These are phyloP conservation scores for Rhodotorula sp. DNA, from an alignment of 1,284 basidiomycete genomes.

Conservation along the genomic window DNA sequence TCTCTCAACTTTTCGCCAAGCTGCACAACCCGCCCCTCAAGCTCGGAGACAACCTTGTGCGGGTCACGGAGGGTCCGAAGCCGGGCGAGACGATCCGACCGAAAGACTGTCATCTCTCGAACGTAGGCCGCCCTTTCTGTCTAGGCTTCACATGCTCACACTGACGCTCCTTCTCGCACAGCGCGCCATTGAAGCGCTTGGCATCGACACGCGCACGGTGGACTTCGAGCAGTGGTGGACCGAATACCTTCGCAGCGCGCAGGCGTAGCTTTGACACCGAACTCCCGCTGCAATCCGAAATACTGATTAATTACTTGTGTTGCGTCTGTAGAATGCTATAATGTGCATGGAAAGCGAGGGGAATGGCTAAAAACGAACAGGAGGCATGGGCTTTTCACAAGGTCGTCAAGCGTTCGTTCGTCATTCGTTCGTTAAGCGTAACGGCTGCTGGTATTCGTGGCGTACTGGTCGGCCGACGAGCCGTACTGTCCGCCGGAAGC, in stretches of 20 bases:
- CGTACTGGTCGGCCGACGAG: no score
- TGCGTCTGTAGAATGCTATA: no score
- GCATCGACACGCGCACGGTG: conserved; percentile 28
- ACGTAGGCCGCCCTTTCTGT: conserved; percentile 6
- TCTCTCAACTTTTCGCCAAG: conserved; percentile 69
- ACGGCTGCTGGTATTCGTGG: no score
- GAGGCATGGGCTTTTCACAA: no score
- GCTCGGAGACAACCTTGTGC: conserved; percentile 57
- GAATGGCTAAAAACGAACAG: no score
- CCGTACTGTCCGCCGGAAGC: no score
- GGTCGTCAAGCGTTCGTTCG: no score
- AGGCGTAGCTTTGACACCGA: neutral
- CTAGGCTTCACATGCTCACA: no score
- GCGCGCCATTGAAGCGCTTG: conserved; percentile 34
- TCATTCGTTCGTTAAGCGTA: no score
- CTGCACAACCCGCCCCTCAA: conserved; percentile 58
- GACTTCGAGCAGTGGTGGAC: conserved; percentile 26
- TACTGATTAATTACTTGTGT: no score
- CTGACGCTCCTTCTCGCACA: neutral
- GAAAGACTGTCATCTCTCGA: conserved; percentile 61
- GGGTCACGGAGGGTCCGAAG: conserved; percentile 63
- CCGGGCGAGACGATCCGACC: conserved; percentile 64
- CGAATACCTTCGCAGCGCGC: conserved; percentile 14
- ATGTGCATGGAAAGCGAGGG: no score
- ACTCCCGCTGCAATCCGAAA: no score